A percentile compares a stretch with the other conserved stretches of the same genome.
Conservation (phyloP, 768 basidiomycete genomes). For the Fistulinella prunicolor region DNA sequence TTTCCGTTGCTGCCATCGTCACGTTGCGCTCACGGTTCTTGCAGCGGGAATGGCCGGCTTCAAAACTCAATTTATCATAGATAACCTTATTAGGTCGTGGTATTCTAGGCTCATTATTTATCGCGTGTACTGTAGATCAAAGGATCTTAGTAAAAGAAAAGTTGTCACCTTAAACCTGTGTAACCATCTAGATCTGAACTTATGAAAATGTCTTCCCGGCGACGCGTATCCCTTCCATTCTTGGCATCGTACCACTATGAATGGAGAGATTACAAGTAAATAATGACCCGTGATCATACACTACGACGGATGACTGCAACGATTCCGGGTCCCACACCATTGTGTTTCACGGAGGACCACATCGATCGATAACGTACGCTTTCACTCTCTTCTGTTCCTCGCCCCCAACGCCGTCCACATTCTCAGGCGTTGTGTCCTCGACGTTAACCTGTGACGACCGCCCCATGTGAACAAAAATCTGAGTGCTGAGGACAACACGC, state of each 20-base stretch:
- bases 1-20: neutral
- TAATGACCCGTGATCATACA: neutral
- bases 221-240: too few relatives aligned
- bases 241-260: neutral
- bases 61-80: slow-evolving; percentile 5
- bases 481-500: slow-evolving; percentile 30
- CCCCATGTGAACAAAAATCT: slow-evolving; percentile 1
- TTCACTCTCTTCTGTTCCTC: slow-evolving; percentile 77
- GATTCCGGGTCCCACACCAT: neutral
- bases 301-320: neutral
- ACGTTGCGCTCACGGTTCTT: neutral
- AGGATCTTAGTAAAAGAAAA: slow-evolving; percentile 1
- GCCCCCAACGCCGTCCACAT: slow-evolving; percentile 87
- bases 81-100: slow-evolving; percentile 6
- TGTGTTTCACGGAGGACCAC: slow-evolving; percentile 43
- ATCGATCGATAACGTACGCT: slow-evolving; percentile 70
- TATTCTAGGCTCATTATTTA: slow-evolving; percentile 2
- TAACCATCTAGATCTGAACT: slow-evolving; percentile 1
- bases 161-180: neutral
- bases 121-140: neutral
- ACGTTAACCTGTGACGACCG: slow-evolving; percentile 59
- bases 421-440: slow-evolving; percentile 85
- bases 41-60: neutral
- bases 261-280: neutral
- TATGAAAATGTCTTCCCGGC: neutral